A percentile compares a stretch with the other conserved stretches of the same genome.
Conservation (phyloP, 2,329 filamentous ascomycete species). For the Lasiodiplodia citricola region DNA sequence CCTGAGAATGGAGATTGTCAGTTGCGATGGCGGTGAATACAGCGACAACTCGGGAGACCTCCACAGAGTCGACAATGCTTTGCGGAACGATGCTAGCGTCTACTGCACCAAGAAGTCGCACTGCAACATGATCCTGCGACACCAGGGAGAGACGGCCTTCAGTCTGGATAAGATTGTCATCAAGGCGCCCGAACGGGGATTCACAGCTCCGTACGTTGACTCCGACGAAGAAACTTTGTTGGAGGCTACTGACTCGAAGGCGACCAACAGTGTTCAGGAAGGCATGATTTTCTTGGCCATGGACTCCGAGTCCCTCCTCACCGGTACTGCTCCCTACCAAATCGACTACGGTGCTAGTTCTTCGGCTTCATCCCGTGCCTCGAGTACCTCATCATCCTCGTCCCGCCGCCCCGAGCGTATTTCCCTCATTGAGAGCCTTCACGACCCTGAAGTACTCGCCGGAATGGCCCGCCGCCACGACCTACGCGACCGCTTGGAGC, state of each 20-base stretch:
- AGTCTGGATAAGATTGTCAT: conserved; percentile 85
- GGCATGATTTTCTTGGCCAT: conserved; percentile 92
- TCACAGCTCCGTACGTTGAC: conserved; percentile 77
- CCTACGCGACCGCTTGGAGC: conserved; percentile 17
- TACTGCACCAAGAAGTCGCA: conserved; percentile 89
- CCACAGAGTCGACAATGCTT: conserved; percentile 70
- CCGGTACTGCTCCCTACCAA: conserved; percentile 74
- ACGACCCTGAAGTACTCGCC: conserved; percentile 38
- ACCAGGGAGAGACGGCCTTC: conserved; percentile 81
- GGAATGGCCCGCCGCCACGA: conserved; percentile 31
- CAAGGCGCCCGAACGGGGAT: conserved; percentile 79
- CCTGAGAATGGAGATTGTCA: conserved; percentile 84
- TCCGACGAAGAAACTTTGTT: conserved; percentile 22
- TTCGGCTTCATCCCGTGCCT: conserved; percentile 34
- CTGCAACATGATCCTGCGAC: conserved; percentile 85
- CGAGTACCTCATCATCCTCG: conserved; percentile 35
- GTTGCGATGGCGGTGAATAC: conserved; percentile 81
- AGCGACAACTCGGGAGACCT: conserved; percentile 58
- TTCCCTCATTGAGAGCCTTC: conserved; percentile 42
- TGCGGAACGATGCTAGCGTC: conserved; percentile 80
- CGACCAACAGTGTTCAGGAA: conserved; percentile 72
- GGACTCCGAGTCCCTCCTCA: conserved; percentile 76
- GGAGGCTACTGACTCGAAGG: conserved; percentile 39
- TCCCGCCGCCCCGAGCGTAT: conserved; percentile 38
- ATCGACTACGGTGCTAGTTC: conserved; percentile 59